Evolutionary conservation across 164 flowering plant genomes (phyloP).

Genomic region (Chimonanthus salicifolius): DNA sequence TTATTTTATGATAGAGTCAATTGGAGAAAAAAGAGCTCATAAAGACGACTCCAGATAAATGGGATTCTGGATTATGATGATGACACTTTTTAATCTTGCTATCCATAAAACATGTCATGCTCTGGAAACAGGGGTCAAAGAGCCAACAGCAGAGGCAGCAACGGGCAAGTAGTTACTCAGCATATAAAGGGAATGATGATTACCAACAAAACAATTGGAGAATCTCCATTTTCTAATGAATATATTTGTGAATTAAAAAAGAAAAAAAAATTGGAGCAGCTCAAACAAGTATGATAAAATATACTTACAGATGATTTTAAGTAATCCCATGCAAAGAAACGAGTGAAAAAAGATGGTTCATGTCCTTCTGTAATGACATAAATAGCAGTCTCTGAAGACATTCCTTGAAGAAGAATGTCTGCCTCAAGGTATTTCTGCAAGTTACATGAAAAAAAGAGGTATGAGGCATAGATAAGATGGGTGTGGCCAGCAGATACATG

Average conservation of each 20-base stretch:
- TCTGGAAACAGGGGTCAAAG: too few species aligned
- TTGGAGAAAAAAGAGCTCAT: too few species aligned
- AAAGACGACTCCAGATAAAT: too few species aligned
- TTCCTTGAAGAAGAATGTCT: conserved; percentile 42
- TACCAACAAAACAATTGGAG: neutral
- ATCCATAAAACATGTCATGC: too few species aligned
- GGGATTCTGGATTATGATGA: too few species aligned
- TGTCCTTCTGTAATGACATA: conserved; percentile 59
- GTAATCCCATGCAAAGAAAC: conserved; percentile 61
- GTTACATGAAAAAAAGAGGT: conserved; percentile 10
- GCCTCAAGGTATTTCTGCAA: conserved; percentile 61
- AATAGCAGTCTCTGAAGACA: conserved; percentile 45
- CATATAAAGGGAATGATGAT: neutral
- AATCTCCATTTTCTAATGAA: too few species aligned
- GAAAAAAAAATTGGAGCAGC: too few species aligned
- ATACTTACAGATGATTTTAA: conserved; percentile 48
- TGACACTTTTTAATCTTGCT: too few species aligned
- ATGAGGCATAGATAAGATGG: neutral
- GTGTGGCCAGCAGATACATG: neutral
- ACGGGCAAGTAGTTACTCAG: too few species aligned
- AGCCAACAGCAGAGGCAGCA: too few species aligned
- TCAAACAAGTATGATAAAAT: conserved; percentile 2
- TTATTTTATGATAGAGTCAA: too few species aligned
- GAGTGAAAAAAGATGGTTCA: conserved; percentile 69
- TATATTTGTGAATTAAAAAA: too few species aligned